phyloP scores from a whole-genome alignment of 352 stramenopile species.

The Globisporangium radiosum region DNA sequence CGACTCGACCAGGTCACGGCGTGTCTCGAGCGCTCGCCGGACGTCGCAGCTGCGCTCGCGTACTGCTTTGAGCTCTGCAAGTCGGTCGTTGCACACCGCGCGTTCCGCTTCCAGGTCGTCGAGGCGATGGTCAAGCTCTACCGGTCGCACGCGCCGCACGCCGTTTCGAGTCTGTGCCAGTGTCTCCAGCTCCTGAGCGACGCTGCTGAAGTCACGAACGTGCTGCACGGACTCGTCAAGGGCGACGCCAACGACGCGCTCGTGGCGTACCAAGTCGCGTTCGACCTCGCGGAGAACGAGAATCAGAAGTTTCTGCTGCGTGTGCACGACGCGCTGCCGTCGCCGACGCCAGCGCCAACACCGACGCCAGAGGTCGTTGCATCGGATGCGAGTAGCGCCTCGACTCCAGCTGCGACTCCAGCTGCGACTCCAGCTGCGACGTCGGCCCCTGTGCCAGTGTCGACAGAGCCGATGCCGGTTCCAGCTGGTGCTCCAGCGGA shows the following conservation, averaged over 20 bases:
- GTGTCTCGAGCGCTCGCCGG: constrained; percentile 78
- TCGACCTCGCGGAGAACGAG: constrained; percentile 97
- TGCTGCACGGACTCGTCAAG: constrained; percentile 84
- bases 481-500: constrained; percentile 41
- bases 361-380: constrained; percentile 13
- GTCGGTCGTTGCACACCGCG: constrained; percentile 88
- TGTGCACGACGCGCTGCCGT: constrained; percentile 85
- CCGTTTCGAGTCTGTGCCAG: constrained; percentile 77
- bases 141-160: constrained; percentile 43
- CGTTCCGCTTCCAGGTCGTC: constrained; percentile 94
- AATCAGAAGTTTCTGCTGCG: constrained; percentile 96
- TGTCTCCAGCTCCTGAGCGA: constrained; percentile 88
- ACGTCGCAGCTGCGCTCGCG: constrained; percentile 69
- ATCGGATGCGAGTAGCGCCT: constrained; percentile 19
- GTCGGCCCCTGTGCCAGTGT: constrained; percentile 20
- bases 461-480: constrained; percentile 20
- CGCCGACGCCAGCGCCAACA: constrained; percentile 27
- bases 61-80: constrained; percentile 94
- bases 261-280: constrained; percentile 96
- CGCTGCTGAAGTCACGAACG: constrained; percentile 75
- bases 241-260: constrained; percentile 69
- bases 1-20: constrained; percentile 92
- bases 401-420: constrained; percentile 3
- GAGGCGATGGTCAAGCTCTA: constrained; percentile 88
- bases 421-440: constrained; percentile 8